Evolutionary conservation across 2,329 filamentous ascomycete genomes (phyloP), one percentile per base, ranked within the genome.

Genomic region (Fusarium zealandicum): DNA sequence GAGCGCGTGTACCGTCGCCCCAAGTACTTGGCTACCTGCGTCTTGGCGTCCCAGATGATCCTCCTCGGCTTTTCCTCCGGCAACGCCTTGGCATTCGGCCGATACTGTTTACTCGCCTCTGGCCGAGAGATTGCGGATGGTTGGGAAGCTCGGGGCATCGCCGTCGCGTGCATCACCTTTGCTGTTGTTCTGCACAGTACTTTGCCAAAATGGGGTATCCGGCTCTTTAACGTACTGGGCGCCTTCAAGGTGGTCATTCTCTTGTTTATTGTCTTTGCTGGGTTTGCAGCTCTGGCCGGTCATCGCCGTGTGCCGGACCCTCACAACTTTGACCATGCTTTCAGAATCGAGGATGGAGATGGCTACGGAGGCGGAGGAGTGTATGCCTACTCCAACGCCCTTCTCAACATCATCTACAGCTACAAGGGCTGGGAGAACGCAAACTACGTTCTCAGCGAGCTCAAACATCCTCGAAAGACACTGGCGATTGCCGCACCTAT

Each of bases 401-500:
- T 87, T 10, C 73, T 87, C 4, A 80, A 80, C 22, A 81, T 86
- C 48, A 75, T 86, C 13, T 85, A 86, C 72, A 83, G 80, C 12
- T 87, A 85, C 73, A 83, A 82, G 61, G 84, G 84, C 4, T 88
- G 83, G 84, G 82, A 85, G 64, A 86, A 85, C 51, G 83, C 83
- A 25, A 86, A 85, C 69, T 86, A 87, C 54, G 84, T 86, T 2
- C 71, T 87, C 3, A 75, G 79, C 54, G 84, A 88, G 63, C 72
- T 87, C 28, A 82, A 78, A 58, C 77, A 81, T 36, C 83, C 83
- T 0, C 76, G 74, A 25, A 79, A 77, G 62, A 86, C 83, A 0
- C 75, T 86, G 5, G 67, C 77, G 1, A 73, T 85, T 43, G 84
- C 83, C 1, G 83, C 82, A 0, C 84, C 84, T 0, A 66, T 87